Percentiles rank a stretch among this genome's conserved stretches.
Evolutionary conservation across 169 alveolate genomes (phyloP).

Genomic region (Plasmodium berghei): DNA sequence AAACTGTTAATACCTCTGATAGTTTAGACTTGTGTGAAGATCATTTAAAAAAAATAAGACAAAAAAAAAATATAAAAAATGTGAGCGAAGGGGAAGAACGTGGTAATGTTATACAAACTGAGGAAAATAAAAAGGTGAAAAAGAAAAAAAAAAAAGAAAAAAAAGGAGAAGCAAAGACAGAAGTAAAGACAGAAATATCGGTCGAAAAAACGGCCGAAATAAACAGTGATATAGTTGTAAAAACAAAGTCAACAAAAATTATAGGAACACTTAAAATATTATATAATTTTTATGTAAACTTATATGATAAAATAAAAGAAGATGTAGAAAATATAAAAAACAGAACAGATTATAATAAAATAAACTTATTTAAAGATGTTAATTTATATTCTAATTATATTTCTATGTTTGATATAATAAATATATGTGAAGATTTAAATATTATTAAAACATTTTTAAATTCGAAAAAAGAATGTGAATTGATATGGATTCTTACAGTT

Average conservation of each 20-base stretch:
- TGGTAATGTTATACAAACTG: background rate
- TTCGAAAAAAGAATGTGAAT: conserved; percentile 63
- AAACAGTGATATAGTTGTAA: conserved; percentile 17
- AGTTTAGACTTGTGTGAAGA: background rate
- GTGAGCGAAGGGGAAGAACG: background rate
- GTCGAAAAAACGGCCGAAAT: background rate
- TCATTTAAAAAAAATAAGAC: background rate
- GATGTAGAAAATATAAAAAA: conserved; percentile 47
- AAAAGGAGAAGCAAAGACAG: background rate
- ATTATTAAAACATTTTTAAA: conserved; percentile 50
- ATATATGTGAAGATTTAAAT: conserved; percentile 57
- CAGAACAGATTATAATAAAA: conserved; percentile 13
- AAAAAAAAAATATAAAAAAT: background rate
- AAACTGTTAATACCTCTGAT: background rate
- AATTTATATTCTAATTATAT: conserved; percentile 37
- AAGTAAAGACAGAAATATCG: background rate
- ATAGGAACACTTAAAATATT: conserved; percentile 59
- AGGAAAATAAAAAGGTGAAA: background rate
- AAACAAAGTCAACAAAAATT: conserved; percentile 15
- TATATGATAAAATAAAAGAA: conserved; percentile 60
- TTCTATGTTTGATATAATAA: conserved; percentile 49
- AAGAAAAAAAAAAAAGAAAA: background rate
- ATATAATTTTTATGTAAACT: conserved; percentile 55
- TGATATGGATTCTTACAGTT: conserved; percentile 67
- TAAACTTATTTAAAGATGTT: conserved; percentile 40